Evolutionary conservation across 163 green algal genomes (phyloP), one percentile per base, ranked within the genome.

Genomic region (Scenedesmus sp.): DNA sequence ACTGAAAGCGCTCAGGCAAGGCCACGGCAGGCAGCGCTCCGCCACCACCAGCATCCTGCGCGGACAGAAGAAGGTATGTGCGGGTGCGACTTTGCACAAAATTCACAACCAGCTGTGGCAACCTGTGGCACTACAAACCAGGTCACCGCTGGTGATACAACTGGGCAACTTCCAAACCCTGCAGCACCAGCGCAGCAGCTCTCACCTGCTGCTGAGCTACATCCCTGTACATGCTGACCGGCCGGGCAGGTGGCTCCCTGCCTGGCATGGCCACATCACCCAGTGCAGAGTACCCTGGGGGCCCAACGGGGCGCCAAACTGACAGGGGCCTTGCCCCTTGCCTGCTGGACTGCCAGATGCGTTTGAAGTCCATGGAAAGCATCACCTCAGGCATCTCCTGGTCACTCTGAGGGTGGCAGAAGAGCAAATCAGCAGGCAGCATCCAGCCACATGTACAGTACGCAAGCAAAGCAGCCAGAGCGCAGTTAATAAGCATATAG

Each of bases 221-320:
- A 83, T 95, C 92, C 76, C 89, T 94, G 86, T 94, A 94, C 73
- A 94, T 85, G 76, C 85, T 92, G 42, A 94, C 90, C 9, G 92
- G 93, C 9, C 80, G 68, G 0, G 65, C 42, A 20, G 93, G 93
- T 22, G 92, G 92, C 76, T 95, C 92, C 3, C 85, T 81, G 33
- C 92, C 92, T 46, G 88, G 59, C 37, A 93, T 86, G 9, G 93
- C 93, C 37, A 96, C 94, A 81, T 96, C 93, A 26, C 93, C 94
- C 79, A 97, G 85, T 2, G 91, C 42, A 15, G 80, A 92, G 84
- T 98, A 98, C 18, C 96, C 96, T 2, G 96, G 91, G 0, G 97
- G 95, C 3, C 95, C 81, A 85, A 94, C 91, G 26, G 97, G 95
- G 4, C 96, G 94, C 97, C 97, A 99, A 33, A 97, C 91, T 2